Conservation (phyloP, 2,329 filamentous ascomycete genomes). For the Fusarium sp. region DNA sequence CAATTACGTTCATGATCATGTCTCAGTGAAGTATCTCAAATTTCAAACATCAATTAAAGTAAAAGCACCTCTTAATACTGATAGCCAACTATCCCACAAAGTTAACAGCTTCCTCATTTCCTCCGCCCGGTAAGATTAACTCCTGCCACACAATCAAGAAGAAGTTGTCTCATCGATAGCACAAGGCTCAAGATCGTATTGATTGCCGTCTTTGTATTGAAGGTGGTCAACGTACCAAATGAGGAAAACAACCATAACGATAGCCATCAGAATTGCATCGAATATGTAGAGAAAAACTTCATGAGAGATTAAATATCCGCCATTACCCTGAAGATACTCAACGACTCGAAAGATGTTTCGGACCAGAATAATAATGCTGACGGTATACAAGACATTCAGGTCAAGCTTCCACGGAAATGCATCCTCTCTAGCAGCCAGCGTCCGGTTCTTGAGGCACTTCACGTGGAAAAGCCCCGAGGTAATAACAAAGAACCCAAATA, state of each 20-base stretch:
- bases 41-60: too few species aligned
- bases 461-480: constrained; percentile 7
- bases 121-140: too few species aligned
- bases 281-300: constrained; percentile 5
- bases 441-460: neutral
- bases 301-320: constrained; percentile 4
- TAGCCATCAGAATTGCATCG: constrained; percentile 6
- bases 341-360: constrained; percentile 13
- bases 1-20: too few species aligned
- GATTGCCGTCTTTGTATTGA: neutral
- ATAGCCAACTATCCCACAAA: too few species aligned
- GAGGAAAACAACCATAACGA: constrained; percentile 1
- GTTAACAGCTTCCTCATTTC: too few species aligned
- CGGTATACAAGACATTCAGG: constrained; percentile 5
- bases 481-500: constrained; percentile 17
- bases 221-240: constrained; percentile 11
- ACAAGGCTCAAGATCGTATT: neutral
- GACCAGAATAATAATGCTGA: constrained; percentile 7
- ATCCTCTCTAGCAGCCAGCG: neutral
- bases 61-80: too few species aligned
- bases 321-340: constrained; percentile 6
- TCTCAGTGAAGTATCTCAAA: too few species aligned
- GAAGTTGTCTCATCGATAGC: neutral
- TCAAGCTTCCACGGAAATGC: constrained; percentile 1
- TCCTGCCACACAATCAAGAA: neutral